Conservation (phyloP, 139 green algal species). For the Chlorella sp. region DNA sequence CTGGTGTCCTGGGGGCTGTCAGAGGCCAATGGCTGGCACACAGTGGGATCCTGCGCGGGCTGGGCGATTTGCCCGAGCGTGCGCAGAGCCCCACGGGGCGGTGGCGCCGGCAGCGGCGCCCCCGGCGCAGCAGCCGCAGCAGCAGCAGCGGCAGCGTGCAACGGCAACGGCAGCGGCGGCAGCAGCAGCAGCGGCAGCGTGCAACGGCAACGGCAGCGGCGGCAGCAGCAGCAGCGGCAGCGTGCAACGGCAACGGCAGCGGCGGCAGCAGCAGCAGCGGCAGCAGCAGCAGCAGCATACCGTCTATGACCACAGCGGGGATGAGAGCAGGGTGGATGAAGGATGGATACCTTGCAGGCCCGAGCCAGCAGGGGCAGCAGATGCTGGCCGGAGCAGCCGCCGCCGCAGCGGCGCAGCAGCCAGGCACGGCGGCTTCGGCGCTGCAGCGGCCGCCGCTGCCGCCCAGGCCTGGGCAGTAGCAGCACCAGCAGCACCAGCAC, state of each 20-base stretch:
- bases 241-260: neutral
- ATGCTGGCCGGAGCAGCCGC: neutral
- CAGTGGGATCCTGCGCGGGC: conserved; percentile 4
- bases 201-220: neutral
- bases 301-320: neutral
- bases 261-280: neutral
- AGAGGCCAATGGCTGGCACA: conserved; percentile 20
- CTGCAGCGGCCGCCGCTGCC: neutral
- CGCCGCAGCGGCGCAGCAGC: neutral
- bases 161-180: neutral
- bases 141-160: neutral
- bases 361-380: neutral
- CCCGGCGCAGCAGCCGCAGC: neutral
- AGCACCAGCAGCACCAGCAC: neutral
- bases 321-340: neutral
- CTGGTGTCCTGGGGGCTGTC: conserved; percentile 67
- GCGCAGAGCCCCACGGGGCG: neutral
- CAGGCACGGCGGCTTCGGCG: neutral
- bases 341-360: neutral
- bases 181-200: neutral
- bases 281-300: neutral
- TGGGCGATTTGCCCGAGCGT: neutral
- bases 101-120: neutral
- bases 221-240: neutral
- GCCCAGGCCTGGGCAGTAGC: neutral